Evolutionary conservation across 2,329 filamentous ascomycete species (phyloP).

Genomic region (Alternaria conjuncta): DNA sequence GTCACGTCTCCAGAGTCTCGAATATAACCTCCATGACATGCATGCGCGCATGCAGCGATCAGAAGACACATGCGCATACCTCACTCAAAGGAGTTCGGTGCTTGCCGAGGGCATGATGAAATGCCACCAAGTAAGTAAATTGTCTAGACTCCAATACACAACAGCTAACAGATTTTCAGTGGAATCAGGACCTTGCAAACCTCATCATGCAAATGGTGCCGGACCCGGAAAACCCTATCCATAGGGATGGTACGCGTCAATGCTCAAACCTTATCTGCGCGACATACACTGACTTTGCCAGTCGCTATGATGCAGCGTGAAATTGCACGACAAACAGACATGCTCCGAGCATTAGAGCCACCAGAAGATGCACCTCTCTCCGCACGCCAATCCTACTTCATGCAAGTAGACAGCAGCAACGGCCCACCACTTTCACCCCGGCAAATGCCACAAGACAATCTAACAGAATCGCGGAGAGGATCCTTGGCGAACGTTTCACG

Average conservation of each 20-base stretch:
- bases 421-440: constrained; percentile 85
- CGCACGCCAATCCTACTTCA: constrained; percentile 59
- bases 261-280: constrained; percentile 29
- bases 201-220: constrained; percentile 76
- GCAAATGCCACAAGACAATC: constrained; percentile 77
- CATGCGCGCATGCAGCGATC: constrained; percentile 76
- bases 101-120: constrained; percentile 81
- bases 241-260: constrained; percentile 76
- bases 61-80: constrained; percentile 80
- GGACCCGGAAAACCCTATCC: constrained; percentile 75
- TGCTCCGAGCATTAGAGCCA: constrained; percentile 61
- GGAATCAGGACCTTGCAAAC: constrained; percentile 84
- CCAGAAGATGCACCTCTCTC: constrained; percentile 67
- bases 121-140: constrained; percentile 65
- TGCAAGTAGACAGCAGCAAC: constrained; percentile 48
- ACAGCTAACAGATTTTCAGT: constrained; percentile 56
- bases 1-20: constrained; percentile 73
- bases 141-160: constrained; percentile 23
- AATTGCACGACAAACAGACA: constrained; percentile 66
- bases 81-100: constrained; percentile 81
- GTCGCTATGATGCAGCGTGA: constrained; percentile 64
- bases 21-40: constrained; percentile 84
- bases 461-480: constrained; percentile 70
- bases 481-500: constrained; percentile 64
- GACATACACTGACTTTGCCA: constrained; percentile 43